These are phyloP conservation scores for Metarhizium humberi DNA, from an alignment of 2,329 filamentous ascomycete genomes.

Conservation along the genomic window DNA sequence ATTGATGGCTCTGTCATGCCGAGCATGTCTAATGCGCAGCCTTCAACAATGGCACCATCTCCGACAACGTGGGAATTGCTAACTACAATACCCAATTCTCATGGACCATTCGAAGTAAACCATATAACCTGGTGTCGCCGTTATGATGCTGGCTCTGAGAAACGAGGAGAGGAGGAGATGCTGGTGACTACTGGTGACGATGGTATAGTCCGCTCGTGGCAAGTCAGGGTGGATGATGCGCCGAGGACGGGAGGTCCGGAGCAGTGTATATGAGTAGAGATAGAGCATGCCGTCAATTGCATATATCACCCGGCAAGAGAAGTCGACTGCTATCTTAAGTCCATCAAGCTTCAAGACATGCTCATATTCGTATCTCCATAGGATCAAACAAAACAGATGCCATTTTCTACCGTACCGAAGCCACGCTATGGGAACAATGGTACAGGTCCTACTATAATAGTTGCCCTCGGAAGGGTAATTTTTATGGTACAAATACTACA, in stretches of 20 bases:
- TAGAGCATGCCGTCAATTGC: not conserved
- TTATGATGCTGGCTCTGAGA: slow-evolving; percentile 54
- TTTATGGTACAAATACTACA: slow-evolving; percentile 10
- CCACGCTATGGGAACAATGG: slow-evolving; percentile 4
- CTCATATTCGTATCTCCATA: too few species aligned
- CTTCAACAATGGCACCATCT: slow-evolving; percentile 28
- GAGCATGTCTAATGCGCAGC: not conserved
- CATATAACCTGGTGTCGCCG: slow-evolving; percentile 81
- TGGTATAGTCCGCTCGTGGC: slow-evolving; percentile 79
- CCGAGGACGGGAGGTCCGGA: not conserved
- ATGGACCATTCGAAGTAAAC: slow-evolving; percentile 92
- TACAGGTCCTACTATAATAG: slow-evolving; percentile 4
- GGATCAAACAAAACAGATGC: slow-evolving; percentile 1
- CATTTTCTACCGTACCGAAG: slow-evolving; percentile 6
- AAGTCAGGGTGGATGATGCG: slow-evolving; percentile 26
- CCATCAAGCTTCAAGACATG: not conserved
- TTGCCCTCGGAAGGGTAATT: not conserved
- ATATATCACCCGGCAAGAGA: not conserved
- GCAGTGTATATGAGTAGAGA: not conserved
- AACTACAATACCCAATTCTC: slow-evolving; percentile 60
- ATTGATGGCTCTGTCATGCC: slow-evolving; percentile 8
- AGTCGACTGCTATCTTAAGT: not conserved
- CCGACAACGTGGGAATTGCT: slow-evolving; percentile 55
- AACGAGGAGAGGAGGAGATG: slow-evolving; percentile 62
- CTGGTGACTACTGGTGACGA: slow-evolving; percentile 89